Percentiles rank a stretch among this genome's conserved stretches.
These are phyloP conservation scores for Cylindrodendrum hubeiense DNA, from an alignment of 2,329 filamentous ascomycete species.

Conservation along the genomic window DNA sequence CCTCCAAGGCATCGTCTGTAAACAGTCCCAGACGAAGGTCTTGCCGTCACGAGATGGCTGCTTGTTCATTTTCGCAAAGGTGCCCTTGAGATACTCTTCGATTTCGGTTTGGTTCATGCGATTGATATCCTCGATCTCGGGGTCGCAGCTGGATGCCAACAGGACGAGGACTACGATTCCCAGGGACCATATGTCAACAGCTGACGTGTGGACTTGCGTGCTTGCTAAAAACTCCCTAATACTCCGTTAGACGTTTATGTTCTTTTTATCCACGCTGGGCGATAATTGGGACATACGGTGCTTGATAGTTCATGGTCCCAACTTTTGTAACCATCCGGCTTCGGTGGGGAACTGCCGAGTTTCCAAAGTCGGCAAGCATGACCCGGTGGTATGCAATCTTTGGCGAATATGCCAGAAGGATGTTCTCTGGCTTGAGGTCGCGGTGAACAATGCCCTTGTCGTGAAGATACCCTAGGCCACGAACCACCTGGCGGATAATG, in stretches of 20 bases:
- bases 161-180: constrained; percentile 59
- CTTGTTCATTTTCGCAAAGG: constrained; percentile 28
- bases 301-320: constrained; percentile 61
- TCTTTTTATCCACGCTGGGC: background rate
- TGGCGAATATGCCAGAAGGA: constrained; percentile 62
- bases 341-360: constrained; percentile 56
- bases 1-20: constrained; percentile 42
- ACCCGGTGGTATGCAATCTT: constrained; percentile 57
- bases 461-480: constrained; percentile 62
- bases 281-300: constrained; percentile 57
- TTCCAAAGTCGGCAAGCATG: constrained; percentile 66
- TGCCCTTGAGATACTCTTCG: constrained; percentile 27
- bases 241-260: constrained; percentile 20
- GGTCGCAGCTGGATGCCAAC: constrained; percentile 40
- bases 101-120: constrained; percentile 45
- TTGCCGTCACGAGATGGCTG: constrained; percentile 42
- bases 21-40: constrained; percentile 48
- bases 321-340: constrained; percentile 58
- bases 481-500: constrained; percentile 62
- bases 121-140: constrained; percentile 42
- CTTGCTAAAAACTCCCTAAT: constrained; percentile 54
- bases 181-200: constrained; percentile 66
- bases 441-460: constrained; percentile 63
- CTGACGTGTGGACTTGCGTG: constrained; percentile 47
- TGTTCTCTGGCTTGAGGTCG: constrained; percentile 67